Conservation (phyloP, 2,329 filamentous ascomycete species). For the Penicillium capsulatum region DNA sequence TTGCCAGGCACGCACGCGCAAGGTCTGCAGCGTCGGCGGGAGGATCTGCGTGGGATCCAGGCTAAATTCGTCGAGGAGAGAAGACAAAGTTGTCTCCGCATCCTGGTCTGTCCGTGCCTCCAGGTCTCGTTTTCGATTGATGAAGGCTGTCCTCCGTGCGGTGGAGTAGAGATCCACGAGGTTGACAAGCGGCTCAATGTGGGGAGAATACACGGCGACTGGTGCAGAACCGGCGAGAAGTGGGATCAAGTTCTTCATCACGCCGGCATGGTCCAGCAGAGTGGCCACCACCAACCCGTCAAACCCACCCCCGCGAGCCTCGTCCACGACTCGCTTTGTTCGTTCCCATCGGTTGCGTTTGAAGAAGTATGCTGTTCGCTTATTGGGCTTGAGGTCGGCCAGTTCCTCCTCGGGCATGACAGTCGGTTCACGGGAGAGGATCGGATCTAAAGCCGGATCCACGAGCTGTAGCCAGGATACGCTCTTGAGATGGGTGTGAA, state of each 20-base stretch:
- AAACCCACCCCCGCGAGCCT: constrained; percentile 70
- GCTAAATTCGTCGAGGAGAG: constrained; percentile 65
- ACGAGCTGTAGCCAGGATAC: constrained; percentile 91
- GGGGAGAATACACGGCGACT: constrained; percentile 78
- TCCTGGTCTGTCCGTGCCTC: constrained; percentile 16
- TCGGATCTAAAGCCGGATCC: constrained; percentile 67
- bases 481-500: constrained; percentile 74
- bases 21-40: constrained; percentile 74
- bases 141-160: constrained; percentile 69
- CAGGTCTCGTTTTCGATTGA: constrained; percentile 35
- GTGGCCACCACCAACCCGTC: constrained; percentile 78
- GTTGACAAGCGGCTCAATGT: constrained; percentile 70
- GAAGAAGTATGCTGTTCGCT: constrained; percentile 78
- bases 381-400: constrained; percentile 70
- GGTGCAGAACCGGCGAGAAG: constrained; percentile 78
- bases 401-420: constrained; percentile 58
- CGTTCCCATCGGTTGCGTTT: constrained; percentile 81
- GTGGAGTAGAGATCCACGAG: constrained; percentile 83
- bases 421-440: constrained; percentile 65
- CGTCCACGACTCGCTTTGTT: constrained; percentile 67
- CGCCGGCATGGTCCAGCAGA: constrained; percentile 72
- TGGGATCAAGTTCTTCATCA: constrained; percentile 71
- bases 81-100: constrained; percentile 18
- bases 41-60: constrained; percentile 82
- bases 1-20: constrained; percentile 76